phyloP scores from a whole-genome alignment of 192 early-diverging fungal genomes.

The Entomortierella beljakovae region DNA sequence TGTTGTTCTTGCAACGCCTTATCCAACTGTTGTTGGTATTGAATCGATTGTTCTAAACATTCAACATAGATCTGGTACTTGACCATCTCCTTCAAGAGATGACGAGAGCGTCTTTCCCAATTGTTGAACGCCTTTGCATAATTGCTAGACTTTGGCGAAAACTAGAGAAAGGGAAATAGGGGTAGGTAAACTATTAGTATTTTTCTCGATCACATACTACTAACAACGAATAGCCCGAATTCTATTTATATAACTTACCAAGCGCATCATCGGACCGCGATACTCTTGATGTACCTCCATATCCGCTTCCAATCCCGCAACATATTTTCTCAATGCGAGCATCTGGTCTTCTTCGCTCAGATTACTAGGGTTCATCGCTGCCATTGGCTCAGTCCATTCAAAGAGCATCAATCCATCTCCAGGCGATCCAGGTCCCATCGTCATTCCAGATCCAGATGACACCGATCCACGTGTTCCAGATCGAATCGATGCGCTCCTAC shows the following conservation, averaged over 20 bases:
- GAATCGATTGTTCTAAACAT: conserved; percentile 69
- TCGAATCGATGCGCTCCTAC: conserved; percentile 33
- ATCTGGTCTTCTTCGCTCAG: conserved; percentile 62
- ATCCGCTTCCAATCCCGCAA: conserved; percentile 71
- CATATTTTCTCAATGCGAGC: conserved; percentile 70
- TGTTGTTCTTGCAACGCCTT: not conserved
- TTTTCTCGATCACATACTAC: too few relatives aligned
- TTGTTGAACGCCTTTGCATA: conserved; percentile 76
- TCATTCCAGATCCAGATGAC: conserved; percentile 13
- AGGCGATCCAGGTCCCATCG: conserved; percentile 1
- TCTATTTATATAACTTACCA: conserved; percentile 50
- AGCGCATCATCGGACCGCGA: conserved; percentile 60
- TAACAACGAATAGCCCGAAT: too few relatives aligned
- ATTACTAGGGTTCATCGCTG: conserved; percentile 42
- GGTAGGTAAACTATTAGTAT: too few relatives aligned
- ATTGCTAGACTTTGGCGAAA: conserved; percentile 59
- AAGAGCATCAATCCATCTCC: conserved; percentile 55
- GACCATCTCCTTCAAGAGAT: conserved; percentile 84
- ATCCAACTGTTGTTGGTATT: conserved; percentile 8
- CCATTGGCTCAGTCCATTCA: conserved; percentile 64
- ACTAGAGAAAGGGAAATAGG: not conserved
- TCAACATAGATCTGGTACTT: conserved; percentile 87
- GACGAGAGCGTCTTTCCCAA: conserved; percentile 84
- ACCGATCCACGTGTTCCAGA: conserved; percentile 26
- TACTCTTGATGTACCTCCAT: conserved; percentile 79